phyloP scores from a whole-genome alignment of 148 eudicot genomes.

The Pouteria glomerata region DNA sequence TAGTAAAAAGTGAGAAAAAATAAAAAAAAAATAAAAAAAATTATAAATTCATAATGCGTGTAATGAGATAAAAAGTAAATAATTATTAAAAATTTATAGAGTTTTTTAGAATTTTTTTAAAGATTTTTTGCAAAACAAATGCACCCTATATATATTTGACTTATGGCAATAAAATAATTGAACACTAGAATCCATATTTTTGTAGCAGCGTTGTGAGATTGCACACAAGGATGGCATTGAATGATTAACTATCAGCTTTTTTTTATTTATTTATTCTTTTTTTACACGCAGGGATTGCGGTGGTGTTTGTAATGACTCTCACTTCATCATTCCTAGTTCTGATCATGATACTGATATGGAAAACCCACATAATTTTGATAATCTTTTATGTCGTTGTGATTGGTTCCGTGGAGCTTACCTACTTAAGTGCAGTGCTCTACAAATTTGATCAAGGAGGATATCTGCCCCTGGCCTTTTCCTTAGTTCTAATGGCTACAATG shows the following conservation, averaged over 20 bases:
- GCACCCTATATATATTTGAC: neutral
- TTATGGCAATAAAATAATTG: no score
- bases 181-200: no score
- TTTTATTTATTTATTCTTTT: neutral
- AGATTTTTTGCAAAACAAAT: no score
- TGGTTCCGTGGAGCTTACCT: slow-evolving; percentile 38
- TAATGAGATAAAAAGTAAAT: no score
- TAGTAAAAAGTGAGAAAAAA: no score
- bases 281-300: slow-evolving; percentile 50
- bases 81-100: no score
- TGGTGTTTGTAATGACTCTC: slow-evolving; percentile 56
- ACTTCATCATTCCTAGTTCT: slow-evolving; percentile 53
- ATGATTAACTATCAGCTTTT: neutral
- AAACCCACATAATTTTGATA: slow-evolving; percentile 37
- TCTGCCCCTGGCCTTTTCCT: slow-evolving; percentile 57
- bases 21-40: no score
- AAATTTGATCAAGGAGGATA: slow-evolving; percentile 71
- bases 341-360: slow-evolving; percentile 66
- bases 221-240: no score
- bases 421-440: slow-evolving; percentile 61
- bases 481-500: slow-evolving; percentile 45
- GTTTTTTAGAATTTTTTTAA: no score
- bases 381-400: slow-evolving; percentile 33
- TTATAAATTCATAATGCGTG: no score
- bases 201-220: no score